These are phyloP conservation scores for Anisodus tanguticus DNA, from an alignment of 257 asterid species.

Conservation along the genomic window DNA sequence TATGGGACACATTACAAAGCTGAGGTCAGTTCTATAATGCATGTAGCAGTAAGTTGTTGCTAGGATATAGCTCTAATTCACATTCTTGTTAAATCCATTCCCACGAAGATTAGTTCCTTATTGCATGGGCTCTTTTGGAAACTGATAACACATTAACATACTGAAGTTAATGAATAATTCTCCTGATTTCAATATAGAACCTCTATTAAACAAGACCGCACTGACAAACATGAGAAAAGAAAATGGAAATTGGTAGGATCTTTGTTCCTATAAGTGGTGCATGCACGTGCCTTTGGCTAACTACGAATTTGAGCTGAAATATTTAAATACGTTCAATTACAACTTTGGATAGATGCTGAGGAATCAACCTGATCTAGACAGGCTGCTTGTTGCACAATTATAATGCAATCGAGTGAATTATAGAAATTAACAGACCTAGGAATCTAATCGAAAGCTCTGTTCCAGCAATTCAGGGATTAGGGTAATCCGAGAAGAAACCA, in stretches of 20 bases:
- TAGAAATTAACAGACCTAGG: no score
- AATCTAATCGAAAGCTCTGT: no score
- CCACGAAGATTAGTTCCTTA: background rate
- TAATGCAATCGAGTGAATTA: no score
- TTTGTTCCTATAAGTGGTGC: background rate
- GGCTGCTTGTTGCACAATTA: background rate
- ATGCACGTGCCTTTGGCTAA: background rate
- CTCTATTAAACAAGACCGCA: constrained; percentile 17
- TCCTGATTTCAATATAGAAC: constrained; percentile 1
- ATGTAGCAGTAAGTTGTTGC: background rate
- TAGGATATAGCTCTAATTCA: background rate
- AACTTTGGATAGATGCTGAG: background rate
- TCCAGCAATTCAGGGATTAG: no score
- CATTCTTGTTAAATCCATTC: background rate
- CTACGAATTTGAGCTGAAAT: background rate
- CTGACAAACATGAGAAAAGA: background rate
- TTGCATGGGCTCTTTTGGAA: constrained; percentile 14
- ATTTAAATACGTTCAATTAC: constrained; percentile 22
- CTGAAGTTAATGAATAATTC: constrained; percentile 21
- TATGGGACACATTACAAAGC: constrained; percentile 14
- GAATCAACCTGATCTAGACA: constrained; percentile 20
- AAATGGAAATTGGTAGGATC: background rate
- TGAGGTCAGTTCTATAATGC: constrained; percentile 13
- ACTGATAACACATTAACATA: background rate
- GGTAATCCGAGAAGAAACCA: no score